Conservation (phyloP, 139 green algal species). For the Tetratostichococcus sp. region DNA sequence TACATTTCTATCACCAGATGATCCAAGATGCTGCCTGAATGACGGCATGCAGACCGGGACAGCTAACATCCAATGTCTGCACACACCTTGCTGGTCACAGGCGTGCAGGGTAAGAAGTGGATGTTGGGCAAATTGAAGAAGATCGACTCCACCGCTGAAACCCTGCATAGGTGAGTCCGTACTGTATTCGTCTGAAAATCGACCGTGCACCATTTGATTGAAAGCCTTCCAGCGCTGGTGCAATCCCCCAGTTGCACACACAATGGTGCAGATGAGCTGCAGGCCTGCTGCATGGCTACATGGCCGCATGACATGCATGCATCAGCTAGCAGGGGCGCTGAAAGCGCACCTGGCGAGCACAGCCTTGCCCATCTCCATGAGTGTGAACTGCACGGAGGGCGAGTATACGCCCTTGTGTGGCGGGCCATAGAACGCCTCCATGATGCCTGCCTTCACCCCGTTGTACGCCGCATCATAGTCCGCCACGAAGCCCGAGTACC, state of each 20-base stretch:
- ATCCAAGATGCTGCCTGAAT: neutral
- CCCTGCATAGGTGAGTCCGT: conserved; percentile 6
- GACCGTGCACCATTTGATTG: too few relatives aligned
- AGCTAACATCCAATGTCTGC: neutral
- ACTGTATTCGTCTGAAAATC: too few relatives aligned
- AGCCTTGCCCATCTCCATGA: conserved; percentile 77
- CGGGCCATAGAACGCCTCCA: conserved; percentile 78
- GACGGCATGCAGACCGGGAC: neutral
- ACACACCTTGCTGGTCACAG: conserved; percentile 44
- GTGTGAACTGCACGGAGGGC: conserved; percentile 88
- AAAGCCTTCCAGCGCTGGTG: too few relatives aligned
- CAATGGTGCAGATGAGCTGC: too few relatives aligned
- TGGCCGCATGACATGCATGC: neutral
- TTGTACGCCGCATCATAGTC: conserved; percentile 47
- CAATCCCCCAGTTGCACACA: too few relatives aligned
- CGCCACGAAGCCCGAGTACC: conserved; percentile 8
- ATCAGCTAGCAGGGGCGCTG: neutral
- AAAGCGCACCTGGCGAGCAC: conserved; percentile 49
- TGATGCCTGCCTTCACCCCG: conserved; percentile 29
- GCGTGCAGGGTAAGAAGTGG: conserved; percentile 87
- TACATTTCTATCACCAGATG: neutral
- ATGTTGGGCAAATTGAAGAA: conserved; percentile 95
- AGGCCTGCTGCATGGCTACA: too few relatives aligned
- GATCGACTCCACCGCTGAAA: conserved; percentile 66
- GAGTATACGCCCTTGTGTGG: conserved; percentile 77